A percentile compares a stretch with the other conserved stretches of the same genome.
phyloP scores from a whole-genome alignment of 768 basidiomycete genomes.

The Mycena filopes region DNA sequence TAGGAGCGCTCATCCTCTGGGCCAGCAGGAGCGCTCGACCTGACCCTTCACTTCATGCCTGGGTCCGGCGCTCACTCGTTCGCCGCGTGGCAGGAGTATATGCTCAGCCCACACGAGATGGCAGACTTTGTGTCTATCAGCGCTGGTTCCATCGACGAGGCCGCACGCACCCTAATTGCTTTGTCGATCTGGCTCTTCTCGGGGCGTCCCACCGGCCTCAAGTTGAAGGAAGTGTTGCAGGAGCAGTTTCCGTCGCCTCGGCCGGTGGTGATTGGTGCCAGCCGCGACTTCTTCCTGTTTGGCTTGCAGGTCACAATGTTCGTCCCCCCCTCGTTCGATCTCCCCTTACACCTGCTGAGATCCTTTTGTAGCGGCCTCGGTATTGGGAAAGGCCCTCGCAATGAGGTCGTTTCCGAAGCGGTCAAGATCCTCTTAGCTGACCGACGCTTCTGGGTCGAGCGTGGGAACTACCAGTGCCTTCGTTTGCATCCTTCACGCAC shows the following conservation, averaged over 20 bases:
- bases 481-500: constrained; percentile 1
- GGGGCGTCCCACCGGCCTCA: background rate
- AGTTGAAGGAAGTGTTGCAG: constrained; percentile 4
- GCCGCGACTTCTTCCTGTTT: background rate
- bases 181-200: background rate
- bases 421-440: background rate
- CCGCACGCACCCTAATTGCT: background rate
- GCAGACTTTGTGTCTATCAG: background rate
- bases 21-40: background rate
- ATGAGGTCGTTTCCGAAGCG: constrained; percentile 2
- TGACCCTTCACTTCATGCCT: background rate
- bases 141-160: background rate
- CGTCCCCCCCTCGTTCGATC: background rate
- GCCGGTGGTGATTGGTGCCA: background rate
- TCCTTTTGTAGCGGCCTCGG: background rate
- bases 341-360: background rate
- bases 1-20: background rate
- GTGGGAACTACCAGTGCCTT: background rate
- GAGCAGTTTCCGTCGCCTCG: constrained; percentile 3
- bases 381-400: constrained; percentile 2
- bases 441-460: constrained; percentile 1
- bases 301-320: background rate
- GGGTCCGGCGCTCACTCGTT: background rate
- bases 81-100: background rate
- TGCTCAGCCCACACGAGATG: background rate